Evolutionary conservation across 192 early-diverging fungal genomes (phyloP).

Genomic region (Coemansia sp.): DNA sequence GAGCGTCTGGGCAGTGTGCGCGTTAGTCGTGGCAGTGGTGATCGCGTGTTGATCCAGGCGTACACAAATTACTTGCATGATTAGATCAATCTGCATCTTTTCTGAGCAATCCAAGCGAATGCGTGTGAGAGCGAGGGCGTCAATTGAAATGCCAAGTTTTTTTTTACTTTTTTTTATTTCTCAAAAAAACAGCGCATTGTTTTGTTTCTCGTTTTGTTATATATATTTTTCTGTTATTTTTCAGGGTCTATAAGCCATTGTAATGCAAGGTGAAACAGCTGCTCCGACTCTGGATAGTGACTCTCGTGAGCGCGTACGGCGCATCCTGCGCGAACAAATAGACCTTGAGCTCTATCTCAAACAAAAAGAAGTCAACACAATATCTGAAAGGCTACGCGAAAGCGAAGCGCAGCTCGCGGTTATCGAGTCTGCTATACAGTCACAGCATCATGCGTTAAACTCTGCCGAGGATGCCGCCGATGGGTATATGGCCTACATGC

Average conservation of each 20-base stretch:
- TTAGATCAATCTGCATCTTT: background rate
- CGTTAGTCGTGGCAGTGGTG: constrained; percentile 43
- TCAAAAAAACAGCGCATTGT: background rate
- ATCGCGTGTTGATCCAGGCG: constrained; percentile 45
- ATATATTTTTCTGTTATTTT: background rate
- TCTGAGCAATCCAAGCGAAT: background rate
- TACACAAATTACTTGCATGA: constrained; percentile 23
- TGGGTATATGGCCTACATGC: constrained; percentile 28
- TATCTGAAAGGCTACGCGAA: constrained; percentile 62
- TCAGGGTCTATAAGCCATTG: background rate
- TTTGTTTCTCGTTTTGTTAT: background rate
- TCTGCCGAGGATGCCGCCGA: constrained; percentile 18
- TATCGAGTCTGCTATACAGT: constrained; percentile 55
- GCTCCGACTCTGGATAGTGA: background rate
- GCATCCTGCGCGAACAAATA: constrained; percentile 70
- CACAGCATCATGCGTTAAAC: constrained; percentile 40
- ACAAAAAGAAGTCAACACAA: constrained; percentile 65
- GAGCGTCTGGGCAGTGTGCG: constrained; percentile 55
- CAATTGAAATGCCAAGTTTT: background rate
- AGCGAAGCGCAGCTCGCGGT: constrained; percentile 60
- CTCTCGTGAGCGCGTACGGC: constrained; percentile 39
- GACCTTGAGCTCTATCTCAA: constrained; percentile 76
- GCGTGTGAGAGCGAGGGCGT: no score
- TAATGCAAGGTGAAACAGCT: constrained; percentile 25
- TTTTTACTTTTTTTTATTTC: background rate